phyloP scores from a whole-genome alignment of 176 grass and related monocot species.

The Zizania latifolia region DNA sequence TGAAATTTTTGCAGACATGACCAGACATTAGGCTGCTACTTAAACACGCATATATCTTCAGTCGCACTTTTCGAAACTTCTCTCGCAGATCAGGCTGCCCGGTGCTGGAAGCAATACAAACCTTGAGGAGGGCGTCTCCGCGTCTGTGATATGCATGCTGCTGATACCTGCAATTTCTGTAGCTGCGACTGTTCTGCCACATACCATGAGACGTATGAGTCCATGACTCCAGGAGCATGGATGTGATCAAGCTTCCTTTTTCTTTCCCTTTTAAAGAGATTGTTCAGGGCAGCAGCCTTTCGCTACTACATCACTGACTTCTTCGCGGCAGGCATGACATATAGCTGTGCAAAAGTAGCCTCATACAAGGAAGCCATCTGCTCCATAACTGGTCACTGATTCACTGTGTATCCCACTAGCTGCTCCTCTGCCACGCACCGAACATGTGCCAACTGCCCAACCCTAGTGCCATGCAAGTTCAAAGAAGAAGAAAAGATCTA shows the following conservation, averaged over 20 bases:
- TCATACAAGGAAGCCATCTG: constrained; percentile 14
- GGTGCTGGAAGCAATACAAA: neutral
- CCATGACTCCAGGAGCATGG: neutral
- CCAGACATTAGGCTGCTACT: too few relatives aligned
- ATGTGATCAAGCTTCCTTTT: constrained; percentile 8
- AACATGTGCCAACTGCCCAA: constrained; percentile 1
- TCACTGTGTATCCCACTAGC: neutral
- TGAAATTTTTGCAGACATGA: too few relatives aligned
- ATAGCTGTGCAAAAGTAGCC: constrained; percentile 22
- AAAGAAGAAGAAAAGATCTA: too few relatives aligned
- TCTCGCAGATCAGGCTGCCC: neutral
- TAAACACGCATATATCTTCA: too few relatives aligned
- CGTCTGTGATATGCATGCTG: neutral
- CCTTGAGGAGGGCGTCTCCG: neutral
- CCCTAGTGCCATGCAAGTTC: neutral
- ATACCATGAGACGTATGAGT: neutral
- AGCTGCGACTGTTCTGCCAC: neutral
- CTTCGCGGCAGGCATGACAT: constrained; percentile 16
- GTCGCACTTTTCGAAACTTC: too few relatives aligned
- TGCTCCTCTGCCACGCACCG: neutral
- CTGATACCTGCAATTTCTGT: neutral
- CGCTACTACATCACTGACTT: neutral
- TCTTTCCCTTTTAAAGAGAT: neutral
- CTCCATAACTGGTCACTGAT: neutral
- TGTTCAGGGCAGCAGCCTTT: neutral